Evolutionary conservation across 139 green algal species (phyloP).

Genomic region (Tetraselmis chui): DNA sequence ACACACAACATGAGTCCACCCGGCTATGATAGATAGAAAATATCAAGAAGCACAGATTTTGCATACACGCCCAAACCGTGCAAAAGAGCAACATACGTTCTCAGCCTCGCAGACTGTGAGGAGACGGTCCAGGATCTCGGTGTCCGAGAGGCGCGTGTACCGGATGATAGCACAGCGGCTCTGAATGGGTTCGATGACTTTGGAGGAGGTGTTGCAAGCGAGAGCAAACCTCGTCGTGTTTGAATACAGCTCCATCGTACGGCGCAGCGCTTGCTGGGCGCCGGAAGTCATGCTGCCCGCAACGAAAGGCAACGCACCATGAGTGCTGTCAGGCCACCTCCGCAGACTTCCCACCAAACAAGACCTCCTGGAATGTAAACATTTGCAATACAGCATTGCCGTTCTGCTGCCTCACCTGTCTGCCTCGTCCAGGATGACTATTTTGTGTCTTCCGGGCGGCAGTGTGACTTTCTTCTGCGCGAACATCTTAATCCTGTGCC

Average conservation of each 20-base stretch:
- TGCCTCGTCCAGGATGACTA: slow-evolving; percentile 97
- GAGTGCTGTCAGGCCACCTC: too few species aligned
- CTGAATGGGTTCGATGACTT: slow-evolving; percentile 99
- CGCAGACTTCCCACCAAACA: too few species aligned
- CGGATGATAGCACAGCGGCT: slow-evolving; percentile 94
- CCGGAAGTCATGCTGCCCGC: slow-evolving; percentile 76
- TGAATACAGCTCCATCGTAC: slow-evolving; percentile 98
- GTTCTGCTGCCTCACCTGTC: too few species aligned
- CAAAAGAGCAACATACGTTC: too few species aligned
- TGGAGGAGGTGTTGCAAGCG: slow-evolving; percentile 91
- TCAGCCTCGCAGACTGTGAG: slow-evolving; percentile 60
- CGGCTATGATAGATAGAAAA: too few species aligned
- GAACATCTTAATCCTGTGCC: slow-evolving; percentile 99
- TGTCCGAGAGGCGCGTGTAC: slow-evolving; percentile 75
- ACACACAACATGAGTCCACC: too few species aligned
- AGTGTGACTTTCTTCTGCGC: slow-evolving; percentile 96
- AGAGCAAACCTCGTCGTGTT: slow-evolving; percentile 94
- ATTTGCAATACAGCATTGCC: too few species aligned
- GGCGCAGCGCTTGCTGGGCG: slow-evolving; percentile 92
- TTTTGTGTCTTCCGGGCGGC: slow-evolving; percentile 87
- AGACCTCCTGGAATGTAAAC: too few species aligned
- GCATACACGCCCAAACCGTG: too few species aligned
- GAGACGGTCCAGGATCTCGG: slow-evolving; percentile 81
- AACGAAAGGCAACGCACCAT: neutral
- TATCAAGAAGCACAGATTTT: too few species aligned